These are phyloP conservation scores for Hymenoscyphus albidus DNA, from an alignment of 2,329 filamentous ascomycete species.

Conservation along the genomic window DNA sequence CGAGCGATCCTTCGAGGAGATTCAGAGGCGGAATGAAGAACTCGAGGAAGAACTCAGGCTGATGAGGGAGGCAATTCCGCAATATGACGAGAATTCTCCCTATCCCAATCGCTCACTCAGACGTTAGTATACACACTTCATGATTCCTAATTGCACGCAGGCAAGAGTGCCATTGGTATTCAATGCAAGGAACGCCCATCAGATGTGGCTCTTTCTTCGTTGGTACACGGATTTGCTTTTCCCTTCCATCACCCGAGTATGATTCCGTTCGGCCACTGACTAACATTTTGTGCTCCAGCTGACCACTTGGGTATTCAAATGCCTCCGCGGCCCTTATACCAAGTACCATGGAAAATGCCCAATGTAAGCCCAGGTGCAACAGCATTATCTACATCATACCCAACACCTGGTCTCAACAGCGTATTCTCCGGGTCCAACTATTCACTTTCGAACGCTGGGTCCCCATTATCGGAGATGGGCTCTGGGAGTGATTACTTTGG, in stretches of 20 bases:
- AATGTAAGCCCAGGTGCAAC: slow-evolving; percentile 9
- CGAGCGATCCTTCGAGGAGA: slow-evolving; percentile 49
- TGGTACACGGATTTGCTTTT: not conserved
- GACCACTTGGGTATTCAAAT: slow-evolving; percentile 6
- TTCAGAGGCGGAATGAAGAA: slow-evolving; percentile 49
- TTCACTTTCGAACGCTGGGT: slow-evolving; percentile 6
- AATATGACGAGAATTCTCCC: slow-evolving; percentile 16
- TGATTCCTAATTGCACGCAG: not conserved
- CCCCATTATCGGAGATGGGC: slow-evolving; percentile 11
- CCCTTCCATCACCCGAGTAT: not conserved
- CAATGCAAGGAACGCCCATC: not conserved
- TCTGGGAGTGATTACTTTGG: slow-evolving; percentile 10
- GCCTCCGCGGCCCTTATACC: slow-evolving; percentile 1
- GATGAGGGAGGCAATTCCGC: slow-evolving; percentile 24
- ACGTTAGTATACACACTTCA: slow-evolving; percentile 11
- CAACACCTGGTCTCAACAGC: slow-evolving; percentile 7
- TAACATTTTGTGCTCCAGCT: not conserved
- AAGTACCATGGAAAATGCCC: slow-evolving; percentile 2
- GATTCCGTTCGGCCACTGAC: not conserved
- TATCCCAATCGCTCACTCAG: slow-evolving; percentile 6
- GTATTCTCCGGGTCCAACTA: slow-evolving; percentile 11
- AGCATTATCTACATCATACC: slow-evolving; percentile 7
- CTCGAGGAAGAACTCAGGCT: slow-evolving; percentile 49
- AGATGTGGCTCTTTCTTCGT: not conserved
- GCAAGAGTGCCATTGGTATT: not conserved